phyloP scores from a whole-genome alignment of 2,329 filamentous ascomycete species.

The Pezicula carpinea region DNA sequence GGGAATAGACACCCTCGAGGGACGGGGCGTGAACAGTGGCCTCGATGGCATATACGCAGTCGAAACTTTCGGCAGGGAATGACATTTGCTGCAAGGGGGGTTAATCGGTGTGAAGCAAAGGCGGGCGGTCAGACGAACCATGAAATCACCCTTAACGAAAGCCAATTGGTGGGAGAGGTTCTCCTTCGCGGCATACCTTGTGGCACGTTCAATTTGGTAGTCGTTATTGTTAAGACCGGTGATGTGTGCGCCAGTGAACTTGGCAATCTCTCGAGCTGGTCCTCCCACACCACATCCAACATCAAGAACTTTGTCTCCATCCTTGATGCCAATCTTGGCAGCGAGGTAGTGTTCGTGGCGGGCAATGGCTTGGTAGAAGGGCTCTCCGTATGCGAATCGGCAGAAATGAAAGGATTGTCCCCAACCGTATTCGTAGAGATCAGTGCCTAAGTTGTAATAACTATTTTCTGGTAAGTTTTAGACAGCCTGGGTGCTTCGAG shows the following conservation, averaged over 20 bases:
- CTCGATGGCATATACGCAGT: slow-evolving; percentile 95
- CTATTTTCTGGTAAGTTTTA: slow-evolving; percentile 37
- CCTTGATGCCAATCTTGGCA: slow-evolving; percentile 79
- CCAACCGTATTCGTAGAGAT: slow-evolving; percentile 97
- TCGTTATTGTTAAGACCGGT: slow-evolving; percentile 98
- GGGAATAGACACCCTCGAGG: slow-evolving; percentile 86
- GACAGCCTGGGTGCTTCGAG: neutral
- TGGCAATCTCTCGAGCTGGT: slow-evolving; percentile 91
- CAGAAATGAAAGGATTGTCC: slow-evolving; percentile 97
- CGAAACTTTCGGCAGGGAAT: slow-evolving; percentile 87
- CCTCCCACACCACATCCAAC: slow-evolving; percentile 97
- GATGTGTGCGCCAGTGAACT: slow-evolving; percentile 87
- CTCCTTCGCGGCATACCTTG: slow-evolving; percentile 78
- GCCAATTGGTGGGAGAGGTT: slow-evolving; percentile 73
- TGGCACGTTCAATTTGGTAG: slow-evolving; percentile 97
- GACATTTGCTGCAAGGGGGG: slow-evolving; percentile 69
- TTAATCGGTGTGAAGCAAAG: slow-evolving; percentile 6
- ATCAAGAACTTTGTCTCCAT: slow-evolving; percentile 86
- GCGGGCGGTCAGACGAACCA: slow-evolving; percentile 45
- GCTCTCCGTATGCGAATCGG: slow-evolving; percentile 83
- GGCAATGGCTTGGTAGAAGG: slow-evolving; percentile 87
- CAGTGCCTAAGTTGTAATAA: slow-evolving; percentile 95
- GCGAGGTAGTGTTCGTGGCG: slow-evolving; percentile 98
- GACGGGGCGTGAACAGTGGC: slow-evolving; percentile 92
- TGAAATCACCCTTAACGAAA: slow-evolving; percentile 96